Evolutionary conservation across 2,329 filamentous ascomycete species (phyloP), one percentile per base, ranked within the genome.

Genomic region (Monosporascus sp.): DNA sequence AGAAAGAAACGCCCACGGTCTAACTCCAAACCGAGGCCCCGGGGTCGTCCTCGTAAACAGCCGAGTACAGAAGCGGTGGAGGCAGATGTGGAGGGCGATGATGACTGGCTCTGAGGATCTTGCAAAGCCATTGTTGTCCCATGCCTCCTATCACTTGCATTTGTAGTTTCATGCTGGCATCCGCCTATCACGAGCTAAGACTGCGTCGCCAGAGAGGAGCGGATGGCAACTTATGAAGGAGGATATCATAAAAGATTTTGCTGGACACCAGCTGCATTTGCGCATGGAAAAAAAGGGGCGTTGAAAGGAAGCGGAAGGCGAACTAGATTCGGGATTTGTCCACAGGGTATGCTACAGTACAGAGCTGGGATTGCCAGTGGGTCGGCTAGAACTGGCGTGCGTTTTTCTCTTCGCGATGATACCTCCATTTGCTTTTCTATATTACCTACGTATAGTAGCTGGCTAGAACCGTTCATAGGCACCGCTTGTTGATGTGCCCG

Each of bases 1-100:
- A 74, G 80, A 41, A 84, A 83, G 71, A 85, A 85, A 68, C 72
- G 81, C 49, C 72, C 76, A 47, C 74, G 82, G 42, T 84, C 82
- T 2, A 71, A 67, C 41, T 82, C 79, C 9, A 76, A 77, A 63
- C 68, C 70, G 36, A 71, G 77, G 39, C 74, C 74, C 60, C 71
- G 79, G 27, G 79, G 79, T 8, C 74, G 79, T 18, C 76, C 79
- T n/a, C 70, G 72, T 49, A 81, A 80, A 65, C 72, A 72, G 22
- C 24, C n/a, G 49, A 58, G 56, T 24, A 49, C 48, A 15, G 58
- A 60, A 18, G 37, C 25, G 2, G 37, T 51, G 17, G 61, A 61
- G 7, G 48, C 54, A 8, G 59, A 59, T 47, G 48, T 58, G 44
- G 57, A 57, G 4, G 59, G 54, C 14, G 56, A 59, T 42, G 60